phyloP scores from a whole-genome alignment of 2,329 filamentous ascomycete species.

The Aureobasidium sp. region DNA sequence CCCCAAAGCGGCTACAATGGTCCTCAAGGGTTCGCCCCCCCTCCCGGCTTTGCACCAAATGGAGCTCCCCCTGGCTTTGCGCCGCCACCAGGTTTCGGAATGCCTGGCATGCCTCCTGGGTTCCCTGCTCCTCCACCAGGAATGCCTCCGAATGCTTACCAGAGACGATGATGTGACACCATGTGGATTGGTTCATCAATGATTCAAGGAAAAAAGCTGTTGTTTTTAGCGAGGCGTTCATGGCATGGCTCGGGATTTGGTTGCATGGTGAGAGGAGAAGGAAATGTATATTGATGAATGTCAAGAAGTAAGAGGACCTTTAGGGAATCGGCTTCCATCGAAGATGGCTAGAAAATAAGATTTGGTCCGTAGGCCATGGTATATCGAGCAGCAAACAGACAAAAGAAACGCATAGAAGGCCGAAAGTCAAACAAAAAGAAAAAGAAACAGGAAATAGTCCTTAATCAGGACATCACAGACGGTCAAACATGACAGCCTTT shows the following conservation, averaged over 20 bases:
- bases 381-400: neutral
- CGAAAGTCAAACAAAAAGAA: neutral
- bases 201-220: slow-evolving; percentile 3
- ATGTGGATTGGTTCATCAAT: neutral
- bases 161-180: slow-evolving; percentile 1
- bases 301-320: neutral
- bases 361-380: neutral
- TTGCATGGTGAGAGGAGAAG: neutral
- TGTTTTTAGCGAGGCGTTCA: slow-evolving; percentile 17
- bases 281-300: neutral
- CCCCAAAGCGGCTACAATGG: slow-evolving; percentile 45
- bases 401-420: neutral
- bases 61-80: slow-evolving; percentile 40
- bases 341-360: neutral
- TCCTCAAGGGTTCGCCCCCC: slow-evolving; percentile 39
- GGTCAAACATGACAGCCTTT: slow-evolving; percentile 82
- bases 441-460: neutral
- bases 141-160: slow-evolving; percentile 18
- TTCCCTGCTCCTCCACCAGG: slow-evolving; percentile 30
- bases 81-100: slow-evolving; percentile 22
- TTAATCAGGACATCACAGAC: neutral
- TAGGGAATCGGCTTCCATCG: neutral
- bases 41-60: slow-evolving; percentile 25
- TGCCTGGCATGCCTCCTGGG: slow-evolving; percentile 39
- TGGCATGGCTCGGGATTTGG: slow-evolving; percentile 9